phyloP scores from a whole-genome alignment of 371 early-diverging fungal genomes.

The Lichtheimia hyalospora region DNA sequence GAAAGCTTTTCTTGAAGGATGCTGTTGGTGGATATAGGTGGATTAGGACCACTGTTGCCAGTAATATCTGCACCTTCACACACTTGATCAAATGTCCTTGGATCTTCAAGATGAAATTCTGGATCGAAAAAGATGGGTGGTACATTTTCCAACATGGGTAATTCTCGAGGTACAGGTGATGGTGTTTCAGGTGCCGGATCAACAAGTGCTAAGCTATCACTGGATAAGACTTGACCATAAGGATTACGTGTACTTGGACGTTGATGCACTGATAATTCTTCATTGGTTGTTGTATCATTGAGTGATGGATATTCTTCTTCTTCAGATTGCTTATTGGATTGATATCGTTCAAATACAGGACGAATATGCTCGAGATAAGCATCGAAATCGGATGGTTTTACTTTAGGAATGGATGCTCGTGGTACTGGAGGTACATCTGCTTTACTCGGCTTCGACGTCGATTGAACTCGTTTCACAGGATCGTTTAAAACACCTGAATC shows the following conservation, averaged over 20 bases:
- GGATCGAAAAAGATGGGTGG: constrained; percentile 86
- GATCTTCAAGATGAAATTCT: constrained; percentile 84
- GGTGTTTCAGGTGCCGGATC: constrained; percentile 24
- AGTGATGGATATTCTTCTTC: constrained; percentile 26
- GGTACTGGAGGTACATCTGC: constrained; percentile 71
- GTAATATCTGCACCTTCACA: constrained; percentile 64
- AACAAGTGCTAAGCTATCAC: constrained; percentile 44
- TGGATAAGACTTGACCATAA: constrained; percentile 49
- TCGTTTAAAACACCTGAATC: constrained; percentile 58
- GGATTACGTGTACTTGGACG: constrained; percentile 56
- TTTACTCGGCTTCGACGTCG: constrained; percentile 48
- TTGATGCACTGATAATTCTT: constrained; percentile 13
- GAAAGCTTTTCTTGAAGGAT: constrained; percentile 88
- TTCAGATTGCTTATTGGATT: constrained; percentile 42
- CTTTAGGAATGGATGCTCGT: constrained; percentile 62
- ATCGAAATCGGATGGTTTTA: constrained; percentile 66
- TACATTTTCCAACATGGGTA: constrained; percentile 76
- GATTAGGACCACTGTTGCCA: constrained; percentile 44
- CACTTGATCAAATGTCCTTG: constrained; percentile 84
- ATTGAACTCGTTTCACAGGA: constrained; percentile 51
- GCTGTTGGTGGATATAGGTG: constrained; percentile 61
- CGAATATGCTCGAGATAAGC: constrained; percentile 61
- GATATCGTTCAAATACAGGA: constrained; percentile 65
- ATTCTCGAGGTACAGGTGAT: constrained; percentile 33
- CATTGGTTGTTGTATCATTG: constrained; percentile 8